Conservation (phyloP, 805 yeast species). For the Starmerella scarabaei region DNA sequence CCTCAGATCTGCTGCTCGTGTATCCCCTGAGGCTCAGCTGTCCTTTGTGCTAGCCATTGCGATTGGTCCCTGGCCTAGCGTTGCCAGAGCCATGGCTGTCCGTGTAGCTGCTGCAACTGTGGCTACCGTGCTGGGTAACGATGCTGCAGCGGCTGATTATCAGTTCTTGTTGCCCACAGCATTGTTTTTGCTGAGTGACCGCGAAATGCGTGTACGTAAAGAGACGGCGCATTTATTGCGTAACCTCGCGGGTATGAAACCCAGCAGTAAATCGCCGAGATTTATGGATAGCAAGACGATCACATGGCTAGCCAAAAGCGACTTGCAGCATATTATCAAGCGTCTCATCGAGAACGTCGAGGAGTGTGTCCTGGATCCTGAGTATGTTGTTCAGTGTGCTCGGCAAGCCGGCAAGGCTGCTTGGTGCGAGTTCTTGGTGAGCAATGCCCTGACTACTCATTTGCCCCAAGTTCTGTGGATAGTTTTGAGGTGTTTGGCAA, state of each 20-base stretch:
- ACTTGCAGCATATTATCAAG: constrained; percentile 37
- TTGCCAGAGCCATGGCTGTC: constrained; percentile 29
- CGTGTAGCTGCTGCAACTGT: constrained; percentile 15
- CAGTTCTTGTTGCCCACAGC: constrained; percentile 28
- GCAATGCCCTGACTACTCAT: constrained; percentile 28
- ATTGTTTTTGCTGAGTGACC: constrained; percentile 26
- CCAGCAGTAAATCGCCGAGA: constrained; percentile 20
- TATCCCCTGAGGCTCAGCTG: constrained; percentile 19
- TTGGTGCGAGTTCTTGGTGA: constrained; percentile 22
- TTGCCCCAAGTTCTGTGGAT: constrained; percentile 45
- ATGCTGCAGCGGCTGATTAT: constrained; percentile 21
- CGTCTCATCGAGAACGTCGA: constrained; percentile 29
- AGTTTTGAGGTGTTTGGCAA: constrained; percentile 36
- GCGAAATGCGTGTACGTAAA: constrained; percentile 26
- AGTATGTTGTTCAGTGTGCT: constrained; percentile 33
- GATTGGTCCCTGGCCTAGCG: constrained; percentile 26
- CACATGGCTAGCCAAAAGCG: constrained; percentile 46
- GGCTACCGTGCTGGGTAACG: constrained; percentile 14
- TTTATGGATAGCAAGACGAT: constrained; percentile 22
- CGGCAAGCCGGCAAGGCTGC: constrained; percentile 22
- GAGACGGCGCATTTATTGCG: constrained; percentile 21
- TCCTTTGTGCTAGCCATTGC: constrained; percentile 30
- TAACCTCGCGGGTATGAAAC: constrained; percentile 5
- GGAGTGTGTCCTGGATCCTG: constrained; percentile 39
- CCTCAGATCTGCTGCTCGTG: constrained; percentile 14